Base-by-base conservation (phyloP, 331 rosid species). In the Telfairia occidentalis region DNA sequence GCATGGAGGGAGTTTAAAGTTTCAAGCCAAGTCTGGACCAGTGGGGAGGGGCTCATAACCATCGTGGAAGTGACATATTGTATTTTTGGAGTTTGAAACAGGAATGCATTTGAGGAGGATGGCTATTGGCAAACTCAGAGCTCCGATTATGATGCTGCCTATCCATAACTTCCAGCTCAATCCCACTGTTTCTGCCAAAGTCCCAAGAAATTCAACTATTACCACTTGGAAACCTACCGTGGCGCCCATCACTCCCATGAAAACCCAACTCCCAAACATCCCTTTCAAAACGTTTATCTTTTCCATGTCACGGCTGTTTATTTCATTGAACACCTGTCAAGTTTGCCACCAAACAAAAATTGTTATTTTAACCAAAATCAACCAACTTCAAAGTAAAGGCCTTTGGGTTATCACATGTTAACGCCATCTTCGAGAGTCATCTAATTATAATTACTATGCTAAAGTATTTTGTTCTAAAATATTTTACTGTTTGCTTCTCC, bases 231-330 rank as follows among this genome's bases (percentile, higher is more conserved):
- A 91, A 38, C 35, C 57, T 42, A 91, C 74, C 0, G 98, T 91
- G 8, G 76, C 19, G 24, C 57, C 71, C 50, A 90, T 82, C 32
- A 95, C 96, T 80, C 69, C 63, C 21, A 89, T 23, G 82, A 95
- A 92, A 1, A 84, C 64, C 84, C 88, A 85, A 75, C 94, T 91
- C 24, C 73, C 79, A 3, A 83, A 81, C 34, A 91, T 81, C 55
- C 96, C 92, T 66, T 35, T 9, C 28, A 91, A 79, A 0, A 95
- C 93, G 83, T 95, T 86, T 12, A 90, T 90, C 82, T 90, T 87
- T 85, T 86, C 97, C 96, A 95, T 91, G 80, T 95, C 97, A 4
- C 97, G 91, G 83, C 97, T 87, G 88, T 84, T 95, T 52, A 95
- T 79, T 83, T 95, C 97, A 18, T 95, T 95, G 86, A 95, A 90